Percentiles rank a stretch among this genome's conserved stretches.
Evolutionary conservation across 2,329 filamentous ascomycete genomes (phyloP).

Genomic region (Hortaea sp.): DNA sequence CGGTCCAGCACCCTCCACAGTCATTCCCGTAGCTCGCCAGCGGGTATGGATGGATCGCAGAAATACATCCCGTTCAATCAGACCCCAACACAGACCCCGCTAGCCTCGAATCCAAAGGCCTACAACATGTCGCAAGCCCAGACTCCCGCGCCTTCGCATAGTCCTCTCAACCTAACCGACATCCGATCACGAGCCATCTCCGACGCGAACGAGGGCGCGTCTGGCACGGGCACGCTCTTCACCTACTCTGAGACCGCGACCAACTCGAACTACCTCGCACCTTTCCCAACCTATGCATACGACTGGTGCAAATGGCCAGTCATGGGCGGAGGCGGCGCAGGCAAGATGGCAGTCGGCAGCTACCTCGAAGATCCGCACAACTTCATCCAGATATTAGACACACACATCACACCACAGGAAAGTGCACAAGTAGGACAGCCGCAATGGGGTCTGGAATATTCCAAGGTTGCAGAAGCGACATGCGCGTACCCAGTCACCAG

Average conservation of each 20-base stretch:
- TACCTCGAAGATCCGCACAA: constrained; percentile 98
- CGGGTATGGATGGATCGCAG: constrained; percentile 39
- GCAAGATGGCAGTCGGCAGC: constrained; percentile 90
- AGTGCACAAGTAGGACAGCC: constrained; percentile 59
- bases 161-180: constrained; percentile 81
- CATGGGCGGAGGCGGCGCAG: constrained; percentile 57
- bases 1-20: constrained; percentile 60
- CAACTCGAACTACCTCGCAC: constrained; percentile 87
- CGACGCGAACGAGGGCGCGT: constrained; percentile 60
- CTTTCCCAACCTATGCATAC: constrained; percentile 92
- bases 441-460: constrained; percentile 76
- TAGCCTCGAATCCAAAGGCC: constrained; percentile 31
- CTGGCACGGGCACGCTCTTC: constrained; percentile 48
- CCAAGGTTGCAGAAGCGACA: constrained; percentile 87
- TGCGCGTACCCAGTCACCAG: constrained; percentile 96
- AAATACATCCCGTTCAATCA: constrained; percentile 54
- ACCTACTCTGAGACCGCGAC: constrained; percentile 56
- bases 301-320: constrained; percentile 99
- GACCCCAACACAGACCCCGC: constrained; percentile 48
- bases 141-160: constrained; percentile 62
- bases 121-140: constrained; percentile 52
- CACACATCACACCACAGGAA: constrained; percentile 61
- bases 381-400: constrained; percentile 97
- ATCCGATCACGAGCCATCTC: constrained; percentile 82
- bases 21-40: constrained; percentile 79